Base-by-base conservation (phyloP, 768 basidiomycete genomes). In the Gelatoporia subvermispora region DNA sequence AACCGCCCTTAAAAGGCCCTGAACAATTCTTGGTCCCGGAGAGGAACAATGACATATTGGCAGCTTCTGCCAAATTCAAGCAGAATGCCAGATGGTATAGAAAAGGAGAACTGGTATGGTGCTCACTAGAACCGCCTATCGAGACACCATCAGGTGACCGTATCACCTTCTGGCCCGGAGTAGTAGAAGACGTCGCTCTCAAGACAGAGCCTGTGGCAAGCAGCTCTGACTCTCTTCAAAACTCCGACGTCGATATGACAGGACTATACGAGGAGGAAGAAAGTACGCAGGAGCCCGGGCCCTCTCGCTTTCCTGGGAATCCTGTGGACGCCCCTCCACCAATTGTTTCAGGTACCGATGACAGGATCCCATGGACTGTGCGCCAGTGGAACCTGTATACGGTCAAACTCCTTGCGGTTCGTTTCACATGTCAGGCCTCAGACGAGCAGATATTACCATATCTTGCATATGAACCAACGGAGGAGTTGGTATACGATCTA, bases 121-220 rank as follows among this genome's bases (percentile, higher is more conserved):
- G 81, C 47, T 72, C 73, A 9, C 66, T 90, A 25, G 63, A 70
- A 35, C 61, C 68, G 8, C 71, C 81, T 0, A 82, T 88, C 35
- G 54, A 1, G 63, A 62, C 1, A 62, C 67, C 16, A 39, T 31
- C 45, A n/a, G 69, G 68, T 16, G 70, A 74, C 42, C 57, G 56
- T n/a, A 85, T 92, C 53, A 59, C 65, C 21, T 84, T 79, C 57
- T 92, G 89, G 89, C 88, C 88, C 1, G 86, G 77, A 1, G 57
- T 89, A 18, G 75, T 91, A 8, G 74, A 82, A 16, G 78, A 84
- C 48, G 62, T 73, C 15, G 73, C 69, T 47, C 61, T 85, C 45
- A 79, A 75, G 58, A 68, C 72, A 2, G 65, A 70, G 36, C 61
- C 77, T 22, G 54, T 72, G 1, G 70, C 71, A 9, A 60, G 36